phyloP scores from a whole-genome alignment of 179 eudicot genomes.

The Sideroxylon spinosum region DNA sequence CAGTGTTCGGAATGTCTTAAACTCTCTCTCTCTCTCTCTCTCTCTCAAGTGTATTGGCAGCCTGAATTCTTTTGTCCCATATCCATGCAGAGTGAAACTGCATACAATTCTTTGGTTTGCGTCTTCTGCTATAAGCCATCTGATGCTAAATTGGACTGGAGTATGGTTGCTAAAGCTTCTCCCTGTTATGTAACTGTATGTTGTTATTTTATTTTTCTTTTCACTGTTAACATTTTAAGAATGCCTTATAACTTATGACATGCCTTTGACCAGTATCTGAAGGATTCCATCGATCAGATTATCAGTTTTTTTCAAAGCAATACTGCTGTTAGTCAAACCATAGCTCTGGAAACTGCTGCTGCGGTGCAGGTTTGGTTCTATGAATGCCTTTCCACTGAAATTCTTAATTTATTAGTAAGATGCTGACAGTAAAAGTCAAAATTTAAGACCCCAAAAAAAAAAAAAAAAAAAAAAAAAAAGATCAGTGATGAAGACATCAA shows the following conservation, averaged over 20 bases:
- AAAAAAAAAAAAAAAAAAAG: no score
- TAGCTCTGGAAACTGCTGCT: conserved; percentile 95
- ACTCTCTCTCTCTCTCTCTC: neutral
- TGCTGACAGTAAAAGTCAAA: neutral
- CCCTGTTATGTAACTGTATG: conserved; percentile 89
- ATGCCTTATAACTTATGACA: conserved; percentile 21
- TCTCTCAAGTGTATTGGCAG: neutral
- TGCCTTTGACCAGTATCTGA: conserved; percentile 68
- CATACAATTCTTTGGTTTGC: conserved; percentile 70
- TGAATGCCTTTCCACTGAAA: neutral
- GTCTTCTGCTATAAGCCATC: conserved; percentile 86
- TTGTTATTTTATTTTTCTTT: conserved; percentile 7
- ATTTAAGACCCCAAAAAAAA: neutral
- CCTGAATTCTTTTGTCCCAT: conserved; percentile 13
- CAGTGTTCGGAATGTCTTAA: neutral
- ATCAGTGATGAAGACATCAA: neutral
- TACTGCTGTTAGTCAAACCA: conserved; percentile 66
- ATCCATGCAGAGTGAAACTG: conserved; percentile 72
- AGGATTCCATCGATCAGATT: conserved; percentile 79
- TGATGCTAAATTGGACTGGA: conserved; percentile 87
- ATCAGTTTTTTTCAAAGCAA: conserved; percentile 76
- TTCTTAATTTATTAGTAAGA: neutral
- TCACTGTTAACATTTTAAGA: neutral
- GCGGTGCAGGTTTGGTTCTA: conserved; percentile 75
- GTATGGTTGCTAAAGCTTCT: conserved; percentile 91